These are phyloP conservation scores for Apiotrichum porosum DNA, from an alignment of 1,284 basidiomycete genomes.

Conservation along the genomic window DNA sequence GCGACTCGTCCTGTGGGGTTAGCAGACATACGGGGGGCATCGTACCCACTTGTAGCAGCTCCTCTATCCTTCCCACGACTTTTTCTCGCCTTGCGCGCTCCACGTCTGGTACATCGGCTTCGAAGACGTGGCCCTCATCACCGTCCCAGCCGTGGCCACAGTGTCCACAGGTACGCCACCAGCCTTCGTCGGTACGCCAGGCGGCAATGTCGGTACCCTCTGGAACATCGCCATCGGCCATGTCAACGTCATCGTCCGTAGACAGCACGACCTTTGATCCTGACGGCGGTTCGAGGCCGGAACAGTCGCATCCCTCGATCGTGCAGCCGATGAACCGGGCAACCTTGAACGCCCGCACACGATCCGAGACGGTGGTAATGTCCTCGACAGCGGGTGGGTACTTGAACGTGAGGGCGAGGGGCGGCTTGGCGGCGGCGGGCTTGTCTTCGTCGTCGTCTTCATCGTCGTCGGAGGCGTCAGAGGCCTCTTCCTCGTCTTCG, in stretches of 20 bases:
- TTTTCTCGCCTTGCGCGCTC: slow-evolving; percentile 59
- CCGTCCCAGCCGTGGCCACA: slow-evolving; percentile 69
- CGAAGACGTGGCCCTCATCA: slow-evolving; percentile 63
- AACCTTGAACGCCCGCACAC: slow-evolving; percentile 42
- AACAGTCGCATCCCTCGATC: slow-evolving; percentile 53
- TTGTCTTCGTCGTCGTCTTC: slow-evolving; percentile 11
- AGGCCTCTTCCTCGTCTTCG: slow-evolving; percentile 9
- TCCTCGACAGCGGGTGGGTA: slow-evolving; percentile 36
- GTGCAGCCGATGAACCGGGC: slow-evolving; percentile 42
- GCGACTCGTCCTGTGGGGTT: slow-evolving; percentile 60
- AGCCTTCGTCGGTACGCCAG: slow-evolving; percentile 46
- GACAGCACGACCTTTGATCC: slow-evolving; percentile 58
- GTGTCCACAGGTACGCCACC: slow-evolving; percentile 60
- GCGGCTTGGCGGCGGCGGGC: background rate
- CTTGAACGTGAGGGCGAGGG: slow-evolving; percentile 15
- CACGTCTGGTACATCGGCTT: slow-evolving; percentile 32
- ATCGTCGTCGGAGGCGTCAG: slow-evolving; percentile 16
- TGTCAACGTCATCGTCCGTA: slow-evolving; percentile 52
- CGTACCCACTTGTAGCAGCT: slow-evolving; percentile 66
- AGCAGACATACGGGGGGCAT: background rate
- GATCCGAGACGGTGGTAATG: slow-evolving; percentile 27
- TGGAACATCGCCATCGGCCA: slow-evolving; percentile 55
- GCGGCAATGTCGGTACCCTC: background rate
- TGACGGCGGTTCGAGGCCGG: slow-evolving; percentile 65
- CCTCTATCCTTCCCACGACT: slow-evolving; percentile 76